These are phyloP conservation scores for Erodium trifolium DNA, from an alignment of 441 rosid species.

Conservation along the genomic window DNA sequence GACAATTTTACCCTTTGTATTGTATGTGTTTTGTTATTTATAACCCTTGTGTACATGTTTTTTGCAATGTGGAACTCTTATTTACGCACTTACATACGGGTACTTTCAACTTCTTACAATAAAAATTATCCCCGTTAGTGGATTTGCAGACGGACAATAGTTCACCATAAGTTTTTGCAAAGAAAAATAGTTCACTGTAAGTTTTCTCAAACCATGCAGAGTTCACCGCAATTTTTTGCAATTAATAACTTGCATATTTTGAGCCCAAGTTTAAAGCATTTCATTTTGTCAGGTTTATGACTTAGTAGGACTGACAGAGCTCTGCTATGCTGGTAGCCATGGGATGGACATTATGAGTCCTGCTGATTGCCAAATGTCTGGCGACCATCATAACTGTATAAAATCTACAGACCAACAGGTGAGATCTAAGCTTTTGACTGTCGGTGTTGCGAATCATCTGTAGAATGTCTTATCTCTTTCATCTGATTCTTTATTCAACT, in stretches of 20 bases:
- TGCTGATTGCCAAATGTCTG: not conserved
- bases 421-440: not conserved
- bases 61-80: too few relatives aligned
- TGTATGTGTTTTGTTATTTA: too few relatives aligned
- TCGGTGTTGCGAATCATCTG: not conserved
- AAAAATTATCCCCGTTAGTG: too few relatives aligned
- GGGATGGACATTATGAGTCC: slow-evolving; percentile 98
- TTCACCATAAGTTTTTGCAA: too few relatives aligned
- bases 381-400: not conserved
- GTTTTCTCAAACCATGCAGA: too few relatives aligned
- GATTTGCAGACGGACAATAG: too few relatives aligned
- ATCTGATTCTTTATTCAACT: not conserved
- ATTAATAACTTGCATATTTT: not conserved
- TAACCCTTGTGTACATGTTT: too few relatives aligned
- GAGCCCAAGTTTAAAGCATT: not conserved
- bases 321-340: slow-evolving; percentile 93
- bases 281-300: slow-evolving; percentile 51
- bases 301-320: slow-evolving; percentile 86
- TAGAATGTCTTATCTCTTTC: not conserved
- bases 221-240: too few relatives aligned
- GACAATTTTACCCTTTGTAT: too few relatives aligned
- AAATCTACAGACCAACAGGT: slow-evolving; percentile 36
- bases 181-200: too few relatives aligned
- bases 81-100: too few relatives aligned
- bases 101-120: too few relatives aligned